phyloP scores from a whole-genome alignment of 78 protist species.

The Emiliania huxleyi region DNA sequence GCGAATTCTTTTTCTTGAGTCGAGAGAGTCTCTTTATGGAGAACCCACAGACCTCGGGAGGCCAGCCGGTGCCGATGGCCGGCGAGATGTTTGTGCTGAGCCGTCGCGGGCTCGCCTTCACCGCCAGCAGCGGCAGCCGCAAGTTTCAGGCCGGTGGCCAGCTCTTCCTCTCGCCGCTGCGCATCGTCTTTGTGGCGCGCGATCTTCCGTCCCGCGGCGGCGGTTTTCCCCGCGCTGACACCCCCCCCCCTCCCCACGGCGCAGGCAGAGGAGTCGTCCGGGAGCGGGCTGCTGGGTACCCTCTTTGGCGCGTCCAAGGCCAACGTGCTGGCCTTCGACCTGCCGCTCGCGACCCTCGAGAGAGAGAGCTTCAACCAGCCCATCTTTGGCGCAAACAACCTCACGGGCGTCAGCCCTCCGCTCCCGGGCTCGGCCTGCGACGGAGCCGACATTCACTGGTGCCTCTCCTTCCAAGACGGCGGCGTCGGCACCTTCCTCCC shows the following conservation, averaged over 20 bases:
- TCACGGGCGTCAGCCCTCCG: background rate
- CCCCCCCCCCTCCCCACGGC: background rate
- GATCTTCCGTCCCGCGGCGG: background rate
- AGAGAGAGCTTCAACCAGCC: background rate
- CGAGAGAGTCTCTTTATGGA: too few relatives aligned
- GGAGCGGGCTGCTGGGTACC: too few relatives aligned
- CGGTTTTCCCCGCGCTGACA: background rate
- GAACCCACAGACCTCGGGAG: background rate
- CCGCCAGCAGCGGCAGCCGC: background rate
- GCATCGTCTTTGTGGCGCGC: background rate
- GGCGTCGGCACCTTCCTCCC: background rate
- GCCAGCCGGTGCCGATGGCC: background rate
- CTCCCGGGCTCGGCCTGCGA: background rate
- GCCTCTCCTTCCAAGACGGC: background rate
- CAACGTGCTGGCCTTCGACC: background rate
- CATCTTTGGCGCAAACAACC: background rate
- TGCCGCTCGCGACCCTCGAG: background rate
- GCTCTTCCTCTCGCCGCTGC: background rate
- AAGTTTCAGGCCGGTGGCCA: background rate
- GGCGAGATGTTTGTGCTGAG: background rate
- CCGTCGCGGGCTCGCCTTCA: background rate
- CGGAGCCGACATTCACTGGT: background rate
- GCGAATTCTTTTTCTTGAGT: too few relatives aligned
- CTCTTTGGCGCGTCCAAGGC: background rate
- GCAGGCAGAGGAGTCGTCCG: background rate